These are phyloP conservation scores for Botrytis porri DNA, from an alignment of 2,329 filamentous ascomycete genomes.

Conservation along the genomic window DNA sequence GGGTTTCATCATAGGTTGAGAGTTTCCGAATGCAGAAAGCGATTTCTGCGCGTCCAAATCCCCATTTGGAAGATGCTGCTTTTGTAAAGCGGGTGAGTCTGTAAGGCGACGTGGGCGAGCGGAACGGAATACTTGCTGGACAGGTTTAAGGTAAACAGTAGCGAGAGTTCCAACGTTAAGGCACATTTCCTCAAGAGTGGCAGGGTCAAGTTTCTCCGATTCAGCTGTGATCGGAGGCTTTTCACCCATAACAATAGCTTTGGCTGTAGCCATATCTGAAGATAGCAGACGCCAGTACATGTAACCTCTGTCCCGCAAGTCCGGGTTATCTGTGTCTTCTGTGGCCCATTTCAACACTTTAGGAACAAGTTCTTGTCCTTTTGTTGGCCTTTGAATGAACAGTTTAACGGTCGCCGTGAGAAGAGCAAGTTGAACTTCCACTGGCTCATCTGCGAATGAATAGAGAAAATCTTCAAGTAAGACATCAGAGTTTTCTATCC, in stretches of 20 bases:
- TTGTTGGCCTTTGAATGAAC: constrained; percentile 94
- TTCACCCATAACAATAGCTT: constrained; percentile 90
- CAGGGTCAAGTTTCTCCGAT: constrained; percentile 86
- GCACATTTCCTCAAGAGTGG: constrained; percentile 94
- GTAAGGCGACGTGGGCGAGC: constrained; percentile 76
- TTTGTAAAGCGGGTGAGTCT: constrained; percentile 84
- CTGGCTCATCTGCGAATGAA: constrained; percentile 88
- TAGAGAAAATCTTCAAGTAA: constrained; percentile 93
- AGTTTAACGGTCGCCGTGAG: constrained; percentile 96
- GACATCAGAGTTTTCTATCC: constrained; percentile 94
- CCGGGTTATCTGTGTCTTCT: constrained; percentile 98
- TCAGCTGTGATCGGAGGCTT: constrained; percentile 97
- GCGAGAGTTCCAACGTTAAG: constrained; percentile 93
- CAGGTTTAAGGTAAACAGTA: constrained; percentile 96
- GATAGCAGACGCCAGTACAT: constrained; percentile 99
- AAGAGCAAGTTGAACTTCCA: constrained; percentile 91
- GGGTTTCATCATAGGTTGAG: constrained; percentile 36
- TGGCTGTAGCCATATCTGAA: constrained; percentile 83
- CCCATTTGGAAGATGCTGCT: constrained; percentile 57
- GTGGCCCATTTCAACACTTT: constrained; percentile 98
- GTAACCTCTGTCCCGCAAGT: constrained; percentile 91
- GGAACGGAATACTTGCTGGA: constrained; percentile 92
- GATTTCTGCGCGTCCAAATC: constrained; percentile 57
- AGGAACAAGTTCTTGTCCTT: constrained; percentile 88
- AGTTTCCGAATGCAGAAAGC: constrained; percentile 55